phyloP scores from a whole-genome alignment of 192 early-diverging fungal species.

The Chytriomyces sp. region DNA sequence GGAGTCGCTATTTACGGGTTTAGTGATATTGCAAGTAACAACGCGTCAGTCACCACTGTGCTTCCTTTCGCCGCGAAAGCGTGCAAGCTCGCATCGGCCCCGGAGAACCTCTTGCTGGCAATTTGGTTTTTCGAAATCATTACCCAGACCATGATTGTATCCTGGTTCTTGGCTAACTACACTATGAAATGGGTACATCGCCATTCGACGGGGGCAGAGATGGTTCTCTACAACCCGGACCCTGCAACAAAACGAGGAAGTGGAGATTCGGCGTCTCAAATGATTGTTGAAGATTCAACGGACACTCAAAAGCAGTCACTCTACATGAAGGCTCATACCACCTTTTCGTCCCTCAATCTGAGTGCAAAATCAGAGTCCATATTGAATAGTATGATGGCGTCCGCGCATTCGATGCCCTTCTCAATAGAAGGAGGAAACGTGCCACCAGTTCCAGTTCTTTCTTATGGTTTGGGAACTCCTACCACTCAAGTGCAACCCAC shows the following conservation, averaged over 20 bases:
- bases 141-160: background rate
- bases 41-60: background rate
- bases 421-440: no score
- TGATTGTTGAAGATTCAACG: no score
- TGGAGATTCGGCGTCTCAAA: background rate
- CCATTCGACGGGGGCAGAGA: background rate
- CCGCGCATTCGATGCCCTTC: background rate
- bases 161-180: background rate
- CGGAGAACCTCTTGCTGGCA: background rate
- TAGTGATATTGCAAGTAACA: background rate
- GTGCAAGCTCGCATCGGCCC: background rate
- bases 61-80: background rate
- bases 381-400: background rate
- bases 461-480: no score
- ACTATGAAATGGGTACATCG: background rate
- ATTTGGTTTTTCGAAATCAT: background rate
- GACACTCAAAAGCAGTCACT: no score
- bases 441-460: no score
- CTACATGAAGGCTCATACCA: no score
- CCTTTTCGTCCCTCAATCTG: no score
- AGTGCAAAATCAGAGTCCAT: background rate
- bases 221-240: background rate
- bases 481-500: no score
- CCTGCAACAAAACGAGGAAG: background rate
- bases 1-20: background rate